These are phyloP conservation scores for Penicillium bialowiezense DNA, from an alignment of 495 filamentous ascomycete genomes.

Conservation along the genomic window DNA sequence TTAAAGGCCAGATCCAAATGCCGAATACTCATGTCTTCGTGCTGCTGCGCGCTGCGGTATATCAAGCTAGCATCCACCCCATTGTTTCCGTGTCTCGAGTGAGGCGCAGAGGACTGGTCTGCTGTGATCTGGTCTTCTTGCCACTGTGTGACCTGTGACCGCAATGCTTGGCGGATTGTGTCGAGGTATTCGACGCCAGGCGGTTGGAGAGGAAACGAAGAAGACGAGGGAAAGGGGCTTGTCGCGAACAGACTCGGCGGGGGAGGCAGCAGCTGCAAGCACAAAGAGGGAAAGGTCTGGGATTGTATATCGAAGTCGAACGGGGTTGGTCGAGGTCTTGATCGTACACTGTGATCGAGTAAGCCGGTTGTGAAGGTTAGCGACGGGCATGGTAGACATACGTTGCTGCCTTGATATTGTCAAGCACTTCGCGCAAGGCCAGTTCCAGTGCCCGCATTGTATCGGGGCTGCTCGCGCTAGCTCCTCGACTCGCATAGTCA, in stretches of 20 bases:
- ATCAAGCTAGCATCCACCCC: slow-evolving; percentile 40
- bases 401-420: slow-evolving; percentile 78
- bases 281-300: slow-evolving; percentile 78
- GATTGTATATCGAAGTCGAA: slow-evolving; percentile 83
- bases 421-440: slow-evolving; percentile 75
- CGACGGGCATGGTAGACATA: slow-evolving; percentile 37
- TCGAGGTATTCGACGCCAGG: slow-evolving; percentile 70
- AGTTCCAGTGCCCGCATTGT: slow-evolving; percentile 77
- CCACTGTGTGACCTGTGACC: slow-evolving; percentile 63
- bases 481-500: slow-evolving; percentile 56
- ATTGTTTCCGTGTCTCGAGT: slow-evolving; percentile 21
- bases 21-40: slow-evolving; percentile 55
- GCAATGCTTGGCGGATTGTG: slow-evolving; percentile 62
- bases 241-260: slow-evolving; percentile 72
- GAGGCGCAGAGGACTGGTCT: slow-evolving; percentile 20
- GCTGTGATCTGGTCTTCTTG: slow-evolving; percentile 37
- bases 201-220: slow-evolving; percentile 71
- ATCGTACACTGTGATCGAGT: slow-evolving; percentile 12
- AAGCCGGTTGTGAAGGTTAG: not conserved
- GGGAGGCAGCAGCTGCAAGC: slow-evolving; percentile 72
- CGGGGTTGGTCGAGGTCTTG: slow-evolving; percentile 48
- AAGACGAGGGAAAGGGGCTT: slow-evolving; percentile 64
- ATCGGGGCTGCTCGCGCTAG: slow-evolving; percentile 61
- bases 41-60: slow-evolving; percentile 49
- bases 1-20: slow-evolving; percentile 70